Percentiles rank a stretch among this genome's conserved stretches.
phyloP scores from a whole-genome alignment of 2,329 filamentous ascomycete genomes.

The Trichophyton benhamiae region DNA sequence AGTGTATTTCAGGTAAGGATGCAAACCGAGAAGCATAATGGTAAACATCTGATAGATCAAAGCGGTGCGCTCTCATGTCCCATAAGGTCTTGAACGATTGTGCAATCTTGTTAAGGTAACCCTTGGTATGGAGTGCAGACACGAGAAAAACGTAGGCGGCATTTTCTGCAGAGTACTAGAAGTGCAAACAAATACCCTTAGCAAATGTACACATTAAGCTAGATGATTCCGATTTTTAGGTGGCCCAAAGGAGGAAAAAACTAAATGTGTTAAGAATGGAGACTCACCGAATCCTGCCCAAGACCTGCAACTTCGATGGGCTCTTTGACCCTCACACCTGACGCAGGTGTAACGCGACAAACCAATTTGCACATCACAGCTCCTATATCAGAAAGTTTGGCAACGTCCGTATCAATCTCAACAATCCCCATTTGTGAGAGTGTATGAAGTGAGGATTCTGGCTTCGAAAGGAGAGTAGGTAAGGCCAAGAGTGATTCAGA shows the following conservation, averaged over 20 bases:
- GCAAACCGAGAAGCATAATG: constrained; percentile 33
- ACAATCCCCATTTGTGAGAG: neutral
- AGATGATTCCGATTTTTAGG: neutral
- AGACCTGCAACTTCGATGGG: neutral
- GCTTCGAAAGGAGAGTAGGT: neutral
- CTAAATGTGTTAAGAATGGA: neutral
- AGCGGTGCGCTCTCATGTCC: neutral
- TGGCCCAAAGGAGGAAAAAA: too few relatives aligned
- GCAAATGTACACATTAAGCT: neutral
- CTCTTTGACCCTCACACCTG: neutral
- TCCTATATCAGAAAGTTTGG: neutral
- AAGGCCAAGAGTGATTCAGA: neutral
- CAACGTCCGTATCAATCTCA: neutral
- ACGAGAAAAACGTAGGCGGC: neutral
- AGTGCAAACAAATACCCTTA: neutral
- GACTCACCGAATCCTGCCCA: neutral
- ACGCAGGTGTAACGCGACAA: neutral
- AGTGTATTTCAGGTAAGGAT: constrained; percentile 19
- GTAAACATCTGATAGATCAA: constrained; percentile 24
- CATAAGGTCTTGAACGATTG: neutral
- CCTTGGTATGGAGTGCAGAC: neutral
- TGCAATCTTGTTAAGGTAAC: neutral
- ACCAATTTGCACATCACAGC: neutral
- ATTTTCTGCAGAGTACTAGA: neutral
- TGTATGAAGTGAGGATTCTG: neutral